Evolutionary conservation across 345 rosid species (phyloP).

Genomic region (Citrus trifoliata): DNA sequence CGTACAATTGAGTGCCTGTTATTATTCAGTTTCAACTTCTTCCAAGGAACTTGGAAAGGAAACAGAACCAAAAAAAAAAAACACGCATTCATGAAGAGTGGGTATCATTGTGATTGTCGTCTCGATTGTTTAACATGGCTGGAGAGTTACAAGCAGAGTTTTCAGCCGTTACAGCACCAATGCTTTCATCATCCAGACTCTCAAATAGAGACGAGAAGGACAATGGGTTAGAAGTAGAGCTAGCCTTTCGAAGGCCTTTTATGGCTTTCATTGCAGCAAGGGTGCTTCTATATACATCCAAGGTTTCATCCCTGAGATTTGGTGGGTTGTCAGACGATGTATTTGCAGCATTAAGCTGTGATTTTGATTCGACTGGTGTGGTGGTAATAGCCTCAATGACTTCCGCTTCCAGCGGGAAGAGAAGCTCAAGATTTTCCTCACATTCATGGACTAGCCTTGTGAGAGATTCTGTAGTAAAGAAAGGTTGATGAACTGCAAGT

Average conservation of each 20-base stretch:
- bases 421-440: conserved; percentile 86
- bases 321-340: conserved; percentile 38
- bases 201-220: conserved; percentile 59
- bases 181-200: conserved; percentile 54
- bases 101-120: conserved; percentile 45
- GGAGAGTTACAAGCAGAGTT: conserved; percentile 61
- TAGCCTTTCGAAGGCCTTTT: conserved; percentile 76
- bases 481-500: conserved; percentile 77
- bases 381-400: conserved; percentile 58
- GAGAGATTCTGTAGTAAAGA: conserved; percentile 79
- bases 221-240: conserved; percentile 83
- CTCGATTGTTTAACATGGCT: conserved; percentile 25
- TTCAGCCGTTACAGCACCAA: conserved; percentile 65
- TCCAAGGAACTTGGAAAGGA: not conserved
- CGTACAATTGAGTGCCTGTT: not conserved
- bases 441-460: conserved; percentile 81
- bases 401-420: conserved; percentile 84
- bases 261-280: conserved; percentile 95
- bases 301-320: conserved; percentile 55
- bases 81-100: conserved; percentile 29
- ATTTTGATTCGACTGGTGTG: conserved; percentile 16
- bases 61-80: not conserved
- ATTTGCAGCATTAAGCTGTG: conserved; percentile 23
- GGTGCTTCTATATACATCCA: conserved; percentile 77
- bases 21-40: conserved; percentile 14